Percentiles rank a stretch among this genome's conserved stretches.
phyloP scores from a whole-genome alignment of 352 stramenopile species.

The Globisporangium sylvaticum region DNA sequence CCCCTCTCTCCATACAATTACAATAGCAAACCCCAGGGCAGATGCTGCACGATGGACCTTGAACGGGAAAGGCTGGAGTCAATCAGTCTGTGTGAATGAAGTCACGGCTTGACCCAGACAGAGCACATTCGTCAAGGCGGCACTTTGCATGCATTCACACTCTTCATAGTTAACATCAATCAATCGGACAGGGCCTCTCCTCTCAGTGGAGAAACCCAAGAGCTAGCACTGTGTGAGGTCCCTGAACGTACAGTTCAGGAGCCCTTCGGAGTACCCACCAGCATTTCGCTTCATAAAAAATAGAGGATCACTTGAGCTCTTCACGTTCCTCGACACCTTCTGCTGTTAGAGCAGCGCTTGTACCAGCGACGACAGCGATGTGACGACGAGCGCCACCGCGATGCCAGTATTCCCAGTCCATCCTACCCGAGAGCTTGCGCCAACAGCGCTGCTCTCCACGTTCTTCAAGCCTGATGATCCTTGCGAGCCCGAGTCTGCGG shows the following conservation, averaged over 20 bases:
- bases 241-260: neutral
- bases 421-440: neutral
- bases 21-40: neutral
- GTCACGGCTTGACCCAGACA: too few species aligned
- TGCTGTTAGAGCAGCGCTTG: neutral
- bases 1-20: neutral
- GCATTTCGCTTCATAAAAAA: neutral
- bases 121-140: too few species aligned
- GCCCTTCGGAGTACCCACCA: neutral
- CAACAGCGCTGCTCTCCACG: neutral
- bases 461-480: neutral
- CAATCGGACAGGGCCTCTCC: too few species aligned
- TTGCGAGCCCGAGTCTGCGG: neutral
- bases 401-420: neutral
- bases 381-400: neutral
- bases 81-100: too few species aligned
- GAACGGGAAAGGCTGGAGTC: neutral
- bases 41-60: neutral
- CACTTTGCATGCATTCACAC: neutral
- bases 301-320: neutral
- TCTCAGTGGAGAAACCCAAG: neutral
- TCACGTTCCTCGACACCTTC: neutral
- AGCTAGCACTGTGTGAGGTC: neutral
- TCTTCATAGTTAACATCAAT: neutral
- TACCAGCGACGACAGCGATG: neutral